These are phyloP conservation scores for Neonectria ditissima DNA, from an alignment of 2,329 filamentous ascomycete species.

Conservation along the genomic window DNA sequence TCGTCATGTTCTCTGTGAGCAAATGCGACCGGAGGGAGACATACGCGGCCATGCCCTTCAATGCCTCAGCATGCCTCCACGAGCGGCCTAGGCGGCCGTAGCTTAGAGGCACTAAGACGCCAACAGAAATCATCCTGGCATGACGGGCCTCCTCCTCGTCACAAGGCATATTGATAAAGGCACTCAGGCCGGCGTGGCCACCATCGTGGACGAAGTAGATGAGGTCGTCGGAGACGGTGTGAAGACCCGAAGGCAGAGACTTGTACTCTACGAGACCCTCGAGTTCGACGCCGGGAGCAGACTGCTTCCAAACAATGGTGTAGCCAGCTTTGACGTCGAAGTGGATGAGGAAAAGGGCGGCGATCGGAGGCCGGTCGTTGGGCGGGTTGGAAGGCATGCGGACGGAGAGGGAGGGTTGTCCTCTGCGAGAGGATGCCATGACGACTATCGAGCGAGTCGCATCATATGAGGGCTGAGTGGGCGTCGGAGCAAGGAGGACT, in stretches of 20 bases:
- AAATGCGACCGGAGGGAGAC: constrained; percentile 36
- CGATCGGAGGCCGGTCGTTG: constrained; percentile 59
- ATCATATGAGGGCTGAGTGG: constrained; percentile 40
- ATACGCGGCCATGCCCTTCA: constrained; percentile 81
- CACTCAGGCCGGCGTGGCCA: constrained; percentile 86
- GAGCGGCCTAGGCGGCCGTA: constrained; percentile 87
- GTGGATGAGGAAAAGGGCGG: constrained; percentile 87
- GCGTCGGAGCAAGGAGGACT: not conserved
- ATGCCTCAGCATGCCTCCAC: constrained; percentile 84
- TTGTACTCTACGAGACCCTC: constrained; percentile 96
- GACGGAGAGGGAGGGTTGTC: constrained; percentile 55
- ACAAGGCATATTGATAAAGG: constrained; percentile 87
- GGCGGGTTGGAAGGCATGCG: constrained; percentile 48
- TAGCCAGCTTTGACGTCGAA: constrained; percentile 95
- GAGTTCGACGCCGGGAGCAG: constrained; percentile 75
- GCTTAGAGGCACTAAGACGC: constrained; percentile 86
- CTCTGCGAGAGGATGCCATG: constrained; percentile 57
- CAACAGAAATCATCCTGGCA: constrained; percentile 93
- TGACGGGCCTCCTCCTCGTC: constrained; percentile 82
- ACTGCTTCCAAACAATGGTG: constrained; percentile 89
- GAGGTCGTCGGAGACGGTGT: constrained; percentile 88
- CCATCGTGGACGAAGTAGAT: constrained; percentile 92
- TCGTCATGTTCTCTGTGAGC: not conserved
- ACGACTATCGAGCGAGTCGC: constrained; percentile 44
- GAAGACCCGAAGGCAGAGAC: constrained; percentile 90